Percentiles rank a stretch among this genome's conserved stretches.
These are phyloP conservation scores for Domatiomyces globalis DNA, from an alignment of 2,329 filamentous ascomycete genomes.

Conservation along the genomic window DNA sequence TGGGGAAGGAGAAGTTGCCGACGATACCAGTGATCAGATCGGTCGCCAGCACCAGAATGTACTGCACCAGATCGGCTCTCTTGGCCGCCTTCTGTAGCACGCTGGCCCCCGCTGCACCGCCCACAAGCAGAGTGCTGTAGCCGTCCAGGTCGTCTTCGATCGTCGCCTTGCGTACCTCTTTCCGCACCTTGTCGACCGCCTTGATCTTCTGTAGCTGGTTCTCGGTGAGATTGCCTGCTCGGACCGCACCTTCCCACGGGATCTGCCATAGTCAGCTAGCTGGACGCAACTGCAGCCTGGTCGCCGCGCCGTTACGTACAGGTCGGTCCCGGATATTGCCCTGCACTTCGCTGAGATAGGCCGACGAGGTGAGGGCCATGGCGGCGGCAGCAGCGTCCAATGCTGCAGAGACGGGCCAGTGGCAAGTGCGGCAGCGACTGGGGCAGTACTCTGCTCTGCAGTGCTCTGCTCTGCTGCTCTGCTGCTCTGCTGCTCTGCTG, in stretches of 20 bases:
- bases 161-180: too few species aligned
- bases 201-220: constrained; percentile 91
- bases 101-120: constrained; percentile 49
- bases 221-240: constrained; percentile 85
- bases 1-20: neutral
- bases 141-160: constrained; percentile 67
- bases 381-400: neutral
- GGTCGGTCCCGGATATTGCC: constrained; percentile 93
- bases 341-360: constrained; percentile 76
- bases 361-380: constrained; percentile 74
- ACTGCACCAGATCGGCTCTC: constrained; percentile 82
- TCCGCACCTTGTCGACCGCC: constrained; percentile 85
- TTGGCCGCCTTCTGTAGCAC: constrained; percentile 76
- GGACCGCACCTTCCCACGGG: constrained; percentile 91
- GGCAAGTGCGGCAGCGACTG: too few species aligned
- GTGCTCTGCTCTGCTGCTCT: neutral
- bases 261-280: constrained; percentile 34
- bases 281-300: neutral
- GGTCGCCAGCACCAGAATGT: constrained; percentile 75
- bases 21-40: constrained; percentile 68
- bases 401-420: constrained; percentile 1
- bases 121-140: constrained; percentile 69
- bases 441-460: too few species aligned
- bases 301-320: constrained; percentile 7
- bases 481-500: constrained; percentile 1